Conservation (phyloP, 2,329 filamentous ascomycete genomes). For the Paecilomyces formosus region DNA sequence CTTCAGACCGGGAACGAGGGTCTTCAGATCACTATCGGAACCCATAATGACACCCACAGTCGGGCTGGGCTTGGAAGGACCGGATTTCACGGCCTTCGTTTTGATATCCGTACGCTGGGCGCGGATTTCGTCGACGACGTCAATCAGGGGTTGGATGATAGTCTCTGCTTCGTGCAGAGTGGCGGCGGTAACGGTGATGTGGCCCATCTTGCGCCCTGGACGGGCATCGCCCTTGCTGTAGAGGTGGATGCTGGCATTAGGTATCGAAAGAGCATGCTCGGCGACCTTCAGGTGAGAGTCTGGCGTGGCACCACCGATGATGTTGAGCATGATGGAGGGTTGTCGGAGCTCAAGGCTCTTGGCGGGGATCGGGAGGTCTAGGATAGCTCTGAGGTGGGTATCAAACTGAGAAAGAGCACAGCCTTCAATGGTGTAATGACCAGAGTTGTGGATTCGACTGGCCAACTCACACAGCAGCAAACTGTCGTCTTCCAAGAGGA, state of each 20-base stretch:
- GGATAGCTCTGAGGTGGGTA: slow-evolving; percentile 77
- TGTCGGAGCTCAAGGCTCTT: slow-evolving; percentile 40
- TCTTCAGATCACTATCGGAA: slow-evolving; percentile 41
- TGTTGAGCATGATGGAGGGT: slow-evolving; percentile 49
- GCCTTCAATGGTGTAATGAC: slow-evolving; percentile 91
- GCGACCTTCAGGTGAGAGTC: slow-evolving; percentile 55
- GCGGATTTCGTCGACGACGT: slow-evolving; percentile 72
- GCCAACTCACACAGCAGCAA: slow-evolving; percentile 83
- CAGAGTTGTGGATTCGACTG: slow-evolving; percentile 79
- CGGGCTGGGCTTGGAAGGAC: slow-evolving; percentile 24
- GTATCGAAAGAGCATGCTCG: slow-evolving; percentile 49
- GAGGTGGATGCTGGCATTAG: slow-evolving; percentile 64
- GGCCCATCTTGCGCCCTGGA: slow-evolving; percentile 88
- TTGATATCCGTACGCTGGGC: slow-evolving; percentile 40
- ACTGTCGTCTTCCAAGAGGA: slow-evolving; percentile 64
- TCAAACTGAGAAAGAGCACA: slow-evolving; percentile 87
- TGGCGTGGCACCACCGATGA: slow-evolving; percentile 51
- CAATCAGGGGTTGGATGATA: slow-evolving; percentile 62
- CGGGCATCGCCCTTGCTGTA: slow-evolving; percentile 85
- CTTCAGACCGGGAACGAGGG: slow-evolving; percentile 37
- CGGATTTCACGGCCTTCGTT: slow-evolving; percentile 23
- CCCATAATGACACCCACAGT: slow-evolving; percentile 43
- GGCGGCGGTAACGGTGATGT: slow-evolving; percentile 72
- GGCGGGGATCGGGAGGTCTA: slow-evolving; percentile 57
- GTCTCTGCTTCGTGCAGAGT: slow-evolving; percentile 61